Evolutionary conservation across 2,329 filamentous ascomycete species (phyloP), one percentile per base, ranked within the genome.

Genomic region (Atkinsonella texensis): DNA sequence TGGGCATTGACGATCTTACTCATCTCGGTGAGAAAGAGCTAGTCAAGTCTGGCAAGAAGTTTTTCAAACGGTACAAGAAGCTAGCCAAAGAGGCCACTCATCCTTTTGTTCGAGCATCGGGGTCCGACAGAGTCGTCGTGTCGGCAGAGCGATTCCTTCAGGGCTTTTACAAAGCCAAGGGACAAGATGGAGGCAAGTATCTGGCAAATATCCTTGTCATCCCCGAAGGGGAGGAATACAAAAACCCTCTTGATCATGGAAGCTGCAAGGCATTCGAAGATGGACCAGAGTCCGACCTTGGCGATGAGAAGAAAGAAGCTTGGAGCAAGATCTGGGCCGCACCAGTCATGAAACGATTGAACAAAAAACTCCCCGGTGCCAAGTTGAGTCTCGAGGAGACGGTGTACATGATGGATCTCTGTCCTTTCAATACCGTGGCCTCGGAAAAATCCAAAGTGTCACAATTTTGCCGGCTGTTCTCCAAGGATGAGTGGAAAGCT

Each of bases 341-440:
- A 0, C 67, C 79, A 0, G 87, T 95, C 56, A 75, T 77, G n/a
- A 66, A 74, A 2, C 80, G 87, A 8, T 68, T 95, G 41, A 89
- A 90, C 62, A 60, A 69, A 13, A 79, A 84, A 54, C 73, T 96
- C 0, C 76, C 75, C 0, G 85, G 85, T 2, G 82, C 79, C 5
- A 80, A 85, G 54, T 65, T 95, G 42, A 79, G 76, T 2, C 62
- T 73, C 12, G 61, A 70, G 1, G 82, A 91, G 35, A 79, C 82
- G 1, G 71, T 89, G 52, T 78, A 76, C 52, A 64, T 96, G 35
- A 95, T 96, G 89, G 89, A 95, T 60, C 73, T 95, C 54, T 96
- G 90, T 61, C 84, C 90, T 0, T 95, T 89, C 68, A 77, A 85
- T 58, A 91, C 87, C 0, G 81, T 95, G n/a, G 81, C 84, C 9